Evolutionary conservation across 2,329 filamentous ascomycete species (phyloP), one percentile per base, ranked within the genome.

Genomic region (Sordariomycetes sp.): DNA sequence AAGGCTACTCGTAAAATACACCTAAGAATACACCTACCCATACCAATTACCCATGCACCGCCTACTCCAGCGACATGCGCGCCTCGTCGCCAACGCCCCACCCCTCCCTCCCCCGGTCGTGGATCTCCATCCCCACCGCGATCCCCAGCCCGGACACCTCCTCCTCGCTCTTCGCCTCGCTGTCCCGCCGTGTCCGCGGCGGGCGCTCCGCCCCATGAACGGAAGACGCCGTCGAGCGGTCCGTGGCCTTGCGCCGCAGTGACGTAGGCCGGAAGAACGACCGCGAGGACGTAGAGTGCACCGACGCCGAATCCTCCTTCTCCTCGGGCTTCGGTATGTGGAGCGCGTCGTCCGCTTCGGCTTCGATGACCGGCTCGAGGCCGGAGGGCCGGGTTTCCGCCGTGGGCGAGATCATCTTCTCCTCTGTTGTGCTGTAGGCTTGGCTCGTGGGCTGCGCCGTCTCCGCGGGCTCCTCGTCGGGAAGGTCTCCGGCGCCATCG

Each of bases 71-170:
- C 35, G 85, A 87, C 88, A 96, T 94, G 65, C 87, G 79, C 25
- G 88, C 84, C 67, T 96, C 90, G 68, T 96, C 91, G 1, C 89
- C 88, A 55, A 95, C 80, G 0, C 89, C 89, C 85, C 90, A 91
- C 65, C 83, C 85, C 63, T 80, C 83, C 66, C 72, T 75, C 62
- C 77, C 71, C 62, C 78, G 68, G 63, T 77, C 76, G 70, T 83
- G 75, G 65, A 82, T 71, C 69, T 80, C 74, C 54, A 82, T 67
- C 59, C 79, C 76, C 4, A 80, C 68, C 58, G 74, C 72, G 28
- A 75, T 65, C 28, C 74, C 72, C 53, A 80, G 65, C 40, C 69
- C 64, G 40, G 70, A 70, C 22, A 71, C 69, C 35, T 71, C 75
- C 53, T 75, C 78, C 57, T 75, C 72, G 59, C 68, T 74, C 60